Conservation (phyloP, 2,329 filamentous ascomycete genomes). For the Rhinocladiella similis region DNA sequence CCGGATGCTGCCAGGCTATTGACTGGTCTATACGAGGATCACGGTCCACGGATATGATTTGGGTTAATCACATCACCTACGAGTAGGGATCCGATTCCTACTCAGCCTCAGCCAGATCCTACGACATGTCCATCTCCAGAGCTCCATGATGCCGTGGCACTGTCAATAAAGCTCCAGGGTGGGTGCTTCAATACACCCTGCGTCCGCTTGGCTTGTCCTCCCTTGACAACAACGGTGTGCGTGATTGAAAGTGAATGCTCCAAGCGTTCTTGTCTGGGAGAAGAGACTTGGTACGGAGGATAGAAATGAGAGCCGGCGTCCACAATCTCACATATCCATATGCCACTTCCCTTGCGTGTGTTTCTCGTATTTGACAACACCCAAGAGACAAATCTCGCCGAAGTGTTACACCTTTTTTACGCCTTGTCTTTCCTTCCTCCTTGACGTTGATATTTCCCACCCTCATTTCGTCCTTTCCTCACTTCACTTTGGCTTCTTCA, state of each 20-base stretch:
- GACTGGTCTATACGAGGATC: too few relatives aligned
- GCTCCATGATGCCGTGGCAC: not conserved
- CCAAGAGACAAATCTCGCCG: not conserved
- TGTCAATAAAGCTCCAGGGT: not conserved
- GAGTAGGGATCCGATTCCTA: too few relatives aligned
- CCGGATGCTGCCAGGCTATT: too few relatives aligned
- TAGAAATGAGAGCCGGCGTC: not conserved
- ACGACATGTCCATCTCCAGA: not conserved
- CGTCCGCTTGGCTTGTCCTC: not conserved
- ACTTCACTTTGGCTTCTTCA: slow-evolving; percentile 7
- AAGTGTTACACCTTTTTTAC: not conserved
- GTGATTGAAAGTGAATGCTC: not conserved
- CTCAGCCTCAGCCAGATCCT: too few relatives aligned
- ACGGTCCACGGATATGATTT: too few relatives aligned
- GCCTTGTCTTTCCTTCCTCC: not conserved
- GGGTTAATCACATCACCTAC: too few relatives aligned
- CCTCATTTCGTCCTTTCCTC: not conserved
- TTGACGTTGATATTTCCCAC: not conserved
- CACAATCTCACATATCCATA: not conserved
- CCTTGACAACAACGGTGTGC: not conserved
- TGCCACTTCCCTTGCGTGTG: not conserved
- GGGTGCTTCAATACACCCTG: not conserved
- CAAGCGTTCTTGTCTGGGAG: not conserved
- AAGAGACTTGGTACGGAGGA: not conserved
- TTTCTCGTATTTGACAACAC: not conserved